These are phyloP conservation scores for Lactifluus echinatus DNA, from an alignment of 768 basidiomycete genomes.

Conservation along the genomic window DNA sequence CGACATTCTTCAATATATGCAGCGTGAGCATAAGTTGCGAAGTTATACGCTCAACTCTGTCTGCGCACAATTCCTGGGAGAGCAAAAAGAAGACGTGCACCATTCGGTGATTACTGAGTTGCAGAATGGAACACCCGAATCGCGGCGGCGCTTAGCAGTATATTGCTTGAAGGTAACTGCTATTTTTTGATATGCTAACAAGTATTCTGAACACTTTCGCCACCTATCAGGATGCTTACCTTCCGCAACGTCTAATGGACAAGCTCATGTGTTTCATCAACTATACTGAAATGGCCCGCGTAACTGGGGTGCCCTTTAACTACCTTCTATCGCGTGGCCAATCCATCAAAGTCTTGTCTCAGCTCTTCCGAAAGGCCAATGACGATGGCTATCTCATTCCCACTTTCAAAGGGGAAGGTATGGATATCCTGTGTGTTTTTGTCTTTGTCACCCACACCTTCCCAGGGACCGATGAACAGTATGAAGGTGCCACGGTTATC, in stretches of 20 bases:
- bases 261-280: constrained; percentile 99
- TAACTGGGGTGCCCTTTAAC: constrained; percentile 99
- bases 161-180: constrained; percentile 88
- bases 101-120: constrained; percentile 97
- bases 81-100: constrained; percentile 99
- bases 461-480: constrained; percentile 85
- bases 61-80: constrained; percentile 93
- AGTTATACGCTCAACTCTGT: constrained; percentile 98
- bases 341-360: constrained; percentile 97
- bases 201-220: not conserved
- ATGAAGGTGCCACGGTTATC: constrained; percentile 98
- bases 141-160: constrained; percentile 84
- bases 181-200: not conserved
- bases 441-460: not conserved
- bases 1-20: constrained; percentile 96
- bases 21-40: constrained; percentile 93
- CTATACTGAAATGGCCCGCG: constrained; percentile 98
- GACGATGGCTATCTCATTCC: constrained; percentile 89
- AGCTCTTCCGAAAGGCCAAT: constrained; percentile 88
- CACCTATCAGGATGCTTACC: constrained; percentile 78
- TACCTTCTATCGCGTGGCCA: constrained; percentile 89
- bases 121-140: constrained; percentile 94
- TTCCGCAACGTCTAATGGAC: constrained; percentile 91
- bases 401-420: constrained; percentile 76
- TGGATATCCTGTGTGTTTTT: not conserved